Evolutionary conservation across 805 yeast species (phyloP).

Genomic region (Candida silvicultrix): DNA sequence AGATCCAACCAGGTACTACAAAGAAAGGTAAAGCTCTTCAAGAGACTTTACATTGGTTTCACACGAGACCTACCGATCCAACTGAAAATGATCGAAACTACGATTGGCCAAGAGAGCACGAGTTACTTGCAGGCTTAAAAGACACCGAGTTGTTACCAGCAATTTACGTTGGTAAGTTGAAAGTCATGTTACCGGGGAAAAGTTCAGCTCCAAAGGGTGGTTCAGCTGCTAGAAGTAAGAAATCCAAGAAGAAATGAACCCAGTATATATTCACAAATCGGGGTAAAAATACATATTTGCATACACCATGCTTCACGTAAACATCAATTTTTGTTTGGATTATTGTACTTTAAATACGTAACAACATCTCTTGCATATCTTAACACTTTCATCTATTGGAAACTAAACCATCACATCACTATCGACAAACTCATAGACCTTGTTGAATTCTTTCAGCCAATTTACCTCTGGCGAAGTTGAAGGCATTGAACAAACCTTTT

Average conservation of each 20-base stretch:
- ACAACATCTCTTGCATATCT: too few relatives aligned
- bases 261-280: too few relatives aligned
- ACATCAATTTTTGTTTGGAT: too few relatives aligned
- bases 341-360: background rate
- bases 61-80: slow-evolving; percentile 39
- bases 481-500: slow-evolving; percentile 75
- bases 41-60: slow-evolving; percentile 59
- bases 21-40: slow-evolving; percentile 84
- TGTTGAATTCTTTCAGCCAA: slow-evolving; percentile 46
- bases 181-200: slow-evolving; percentile 51
- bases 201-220: slow-evolving; percentile 19
- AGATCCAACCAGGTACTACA: slow-evolving; percentile 67
- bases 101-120: slow-evolving; percentile 71
- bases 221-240: slow-evolving; percentile 2
- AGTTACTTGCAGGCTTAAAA: slow-evolving; percentile 46
- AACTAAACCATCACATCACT: too few relatives aligned
- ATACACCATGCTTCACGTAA: too few relatives aligned
- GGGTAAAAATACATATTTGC: too few relatives aligned
- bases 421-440: slow-evolving; percentile 22
- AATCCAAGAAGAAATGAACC: slow-evolving; percentile 2
- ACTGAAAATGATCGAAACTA: slow-evolving; percentile 37
- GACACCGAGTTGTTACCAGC: slow-evolving; percentile 61
- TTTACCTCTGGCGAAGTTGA: slow-evolving; percentile 81
- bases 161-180: slow-evolving; percentile 67
- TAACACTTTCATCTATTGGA: too few relatives aligned